Base-by-base conservation (phyloP, 306 rosid species). In the barrel medic (Medicago truncatula) region DNA sequence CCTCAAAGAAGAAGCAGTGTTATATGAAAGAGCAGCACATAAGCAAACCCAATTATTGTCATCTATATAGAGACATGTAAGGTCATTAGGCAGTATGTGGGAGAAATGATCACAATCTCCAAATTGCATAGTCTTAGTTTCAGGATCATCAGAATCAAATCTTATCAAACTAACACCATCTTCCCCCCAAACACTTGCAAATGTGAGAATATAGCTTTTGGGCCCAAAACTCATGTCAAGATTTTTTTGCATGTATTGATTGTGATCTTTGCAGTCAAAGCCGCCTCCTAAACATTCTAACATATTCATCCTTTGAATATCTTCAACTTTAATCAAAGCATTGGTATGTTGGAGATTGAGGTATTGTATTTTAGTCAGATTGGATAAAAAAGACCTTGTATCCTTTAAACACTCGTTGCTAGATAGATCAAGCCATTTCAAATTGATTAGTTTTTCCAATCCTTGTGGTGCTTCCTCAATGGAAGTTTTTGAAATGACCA, bases 1-100 rank as follows among this genome's bases (percentile, higher is more conserved):
- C 21, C 23, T 16, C 62, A 76, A 46, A 9, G 44, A 7, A 25
- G 39, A 4, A 38, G 49, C 0, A 46, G 7, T 9, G 12, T 25
- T 2, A 4, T 3, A 31, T 0, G 38, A 23, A 1, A 73, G 16
- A 52, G 31, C 25, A 18, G 7, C 47, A 36, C 83, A 70, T 21
- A 83, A 64, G 23, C 74, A 52, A 36, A 3, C 52, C 59, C 70
- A 41, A 6, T 13, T 0, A 28, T 49, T 72, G 0, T 1, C 0
- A 8, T 0, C 0, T 15, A 84, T 38, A 2, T 0, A 0, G 14
- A 84, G 36, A 12, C 0, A 0, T 0, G 0, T 0, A 25, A 25
- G 17, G 16, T 73, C 60, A 8, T 5, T 16, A 1, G 82, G 82
- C 20, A 80, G 75, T 9, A 39, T 59, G 65, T 12, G 49, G n/a